Evolutionary conservation across 768 basidiomycete genomes (phyloP).

Genomic region (Lactifluus subvellereus): DNA sequence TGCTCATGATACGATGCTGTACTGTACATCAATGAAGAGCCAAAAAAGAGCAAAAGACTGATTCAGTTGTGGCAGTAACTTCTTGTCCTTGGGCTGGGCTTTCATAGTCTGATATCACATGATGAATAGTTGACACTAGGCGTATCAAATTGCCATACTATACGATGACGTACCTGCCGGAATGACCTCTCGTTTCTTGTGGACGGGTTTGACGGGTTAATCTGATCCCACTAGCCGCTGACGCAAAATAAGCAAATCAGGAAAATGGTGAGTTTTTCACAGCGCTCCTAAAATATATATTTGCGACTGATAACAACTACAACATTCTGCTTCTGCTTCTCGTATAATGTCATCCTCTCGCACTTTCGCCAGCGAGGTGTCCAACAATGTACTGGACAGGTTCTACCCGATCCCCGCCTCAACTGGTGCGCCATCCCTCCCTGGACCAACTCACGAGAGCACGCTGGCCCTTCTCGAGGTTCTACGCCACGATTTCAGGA

Average conservation of each 20-base stretch:
- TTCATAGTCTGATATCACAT: too few relatives aligned
- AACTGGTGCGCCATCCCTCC: not conserved
- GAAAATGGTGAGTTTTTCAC: too few relatives aligned
- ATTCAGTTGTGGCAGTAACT: too few relatives aligned
- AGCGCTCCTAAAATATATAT: not conserved
- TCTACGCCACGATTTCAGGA: slow-evolving; percentile 4
- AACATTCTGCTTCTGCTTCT: not conserved
- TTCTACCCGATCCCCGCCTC: not conserved
- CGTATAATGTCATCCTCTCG: not conserved
- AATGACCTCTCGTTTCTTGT: too few relatives aligned
- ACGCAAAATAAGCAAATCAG: too few relatives aligned
- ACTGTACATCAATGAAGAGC: not conserved
- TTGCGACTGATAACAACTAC: not conserved
- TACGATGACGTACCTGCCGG: too few relatives aligned
- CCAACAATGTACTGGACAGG: slow-evolving; percentile 2
- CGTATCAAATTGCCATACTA: too few relatives aligned
- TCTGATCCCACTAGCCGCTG: too few relatives aligned
- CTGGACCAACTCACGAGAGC: slow-evolving; percentile 5
- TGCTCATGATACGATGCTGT: not conserved
- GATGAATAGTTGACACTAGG: too few relatives aligned
- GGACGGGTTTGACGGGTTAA: too few relatives aligned
- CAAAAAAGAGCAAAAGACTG: not conserved
- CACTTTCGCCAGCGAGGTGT: not conserved
- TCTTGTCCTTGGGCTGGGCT: too few relatives aligned
- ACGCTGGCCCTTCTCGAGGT: slow-evolving; percentile 2